Base-by-base conservation (phyloP, 306 rosid genomes). In the Lithocarpus polystachyus region DNA sequence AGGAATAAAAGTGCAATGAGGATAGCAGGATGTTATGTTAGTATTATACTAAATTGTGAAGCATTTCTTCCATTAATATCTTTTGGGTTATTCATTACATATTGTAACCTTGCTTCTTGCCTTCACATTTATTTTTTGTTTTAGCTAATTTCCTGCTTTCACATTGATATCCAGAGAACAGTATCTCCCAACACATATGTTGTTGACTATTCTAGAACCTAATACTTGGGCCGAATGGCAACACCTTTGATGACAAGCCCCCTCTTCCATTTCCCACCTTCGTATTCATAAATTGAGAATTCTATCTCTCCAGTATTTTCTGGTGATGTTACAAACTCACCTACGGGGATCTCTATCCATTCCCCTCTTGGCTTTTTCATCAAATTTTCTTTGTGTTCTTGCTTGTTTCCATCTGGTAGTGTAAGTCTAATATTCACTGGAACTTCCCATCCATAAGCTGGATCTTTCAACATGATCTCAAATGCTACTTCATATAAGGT, bases 191-290 rank as follows among this genome's bases (percentile, higher is more conserved):
- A 33, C 65, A 40, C 14, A 14, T 18, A 24, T 10, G 62, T 26
- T 17, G 40, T 28, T 33, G 40, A 19, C 10, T 2, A 75, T 28
- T 64, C 5, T 51, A 19, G 37, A 45, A 33, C 22, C 48, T 45
- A 81, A 75, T 75, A 70, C 79, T 87, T 88, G 33, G 97, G 88
- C 22, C 77, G 88, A 81, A 94, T 82, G 71, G 61, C 37, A 68
- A 89, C 71, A 1, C 91, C 97, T 87, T 83, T 87, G 81, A 92
- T 78, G 73, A 89, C 2, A 72, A 92, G 90, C 28, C 97, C 97
- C 3, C 57, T 78, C 89, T 92, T 94, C 97, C 98, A 92, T 2
- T 15, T n/a, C 37, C 88, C 92, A 64, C 78, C 77, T 5, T 83
- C 90, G 78, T 78, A 54, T 72, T 92, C 97, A 79, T 75, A 85